Evolutionary conservation across 768 basidiomycete species (phyloP).

Genomic region (Collybiopsis luxurians): DNA sequence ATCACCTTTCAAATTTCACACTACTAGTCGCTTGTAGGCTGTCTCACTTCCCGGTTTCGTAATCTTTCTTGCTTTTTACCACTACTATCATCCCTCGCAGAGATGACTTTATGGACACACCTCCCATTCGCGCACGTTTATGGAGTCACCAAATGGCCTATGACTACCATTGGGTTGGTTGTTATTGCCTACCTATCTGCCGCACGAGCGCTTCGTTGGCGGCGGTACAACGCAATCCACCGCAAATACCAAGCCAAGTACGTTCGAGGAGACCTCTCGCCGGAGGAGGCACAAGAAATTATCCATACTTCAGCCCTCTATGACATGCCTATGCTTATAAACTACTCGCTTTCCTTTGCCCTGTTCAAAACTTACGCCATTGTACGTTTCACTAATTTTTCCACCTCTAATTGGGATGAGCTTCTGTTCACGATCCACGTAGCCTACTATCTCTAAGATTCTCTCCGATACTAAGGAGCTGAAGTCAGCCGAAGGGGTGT

Average conservation of each 20-base stretch:
- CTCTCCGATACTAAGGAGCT: constrained; percentile 40
- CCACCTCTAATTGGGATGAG: background rate
- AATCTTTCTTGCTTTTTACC: no score
- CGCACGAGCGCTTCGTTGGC: constrained; percentile 39
- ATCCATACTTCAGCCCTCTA: constrained; percentile 29
- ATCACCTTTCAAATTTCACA: no score
- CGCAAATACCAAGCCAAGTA: constrained; percentile 34
- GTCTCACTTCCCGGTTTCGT: no score
- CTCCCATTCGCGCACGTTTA: no score
- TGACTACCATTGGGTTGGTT: no score
- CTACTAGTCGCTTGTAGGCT: no score
- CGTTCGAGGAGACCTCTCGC: constrained; percentile 29
- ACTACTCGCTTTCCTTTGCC: constrained; percentile 42
- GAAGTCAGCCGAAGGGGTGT: constrained; percentile 28
- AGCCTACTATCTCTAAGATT: constrained; percentile 48
- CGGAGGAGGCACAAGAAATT: constrained; percentile 45
- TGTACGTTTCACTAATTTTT: constrained; percentile 23
- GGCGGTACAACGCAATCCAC: constrained; percentile 40
- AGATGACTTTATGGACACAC: no score
- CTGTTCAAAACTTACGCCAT: constrained; percentile 53
- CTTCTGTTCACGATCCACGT: no score
- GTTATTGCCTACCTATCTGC: constrained; percentile 17
- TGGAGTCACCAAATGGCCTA: no score
- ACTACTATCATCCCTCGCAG: no score
- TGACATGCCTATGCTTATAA: constrained; percentile 44